Base-by-base conservation (phyloP, 1,284 basidiomycete species). In the Inonotus obliquus region DNA sequence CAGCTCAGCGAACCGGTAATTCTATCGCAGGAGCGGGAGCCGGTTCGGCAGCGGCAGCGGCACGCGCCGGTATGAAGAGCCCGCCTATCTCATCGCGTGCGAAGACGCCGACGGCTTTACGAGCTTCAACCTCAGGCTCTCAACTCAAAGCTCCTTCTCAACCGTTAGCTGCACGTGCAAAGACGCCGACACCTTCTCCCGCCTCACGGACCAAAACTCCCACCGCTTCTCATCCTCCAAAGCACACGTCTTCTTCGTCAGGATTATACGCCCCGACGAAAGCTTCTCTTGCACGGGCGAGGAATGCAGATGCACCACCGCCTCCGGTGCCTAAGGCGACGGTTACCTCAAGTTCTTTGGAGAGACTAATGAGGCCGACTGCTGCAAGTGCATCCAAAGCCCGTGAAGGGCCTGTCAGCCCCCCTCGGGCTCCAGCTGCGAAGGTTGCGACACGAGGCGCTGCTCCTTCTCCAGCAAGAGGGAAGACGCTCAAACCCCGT, bases 191-290 rank as follows among this genome's bases (percentile, higher is more conserved):
- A 10, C 47, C 48, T 10, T 35, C 41, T 35, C 29, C 45, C 29
- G 59, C 67, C 23, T 49, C 68, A 23, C 67, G 69, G 35, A 65
- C 72, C 6, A 72, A 71, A 63, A 68, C 67, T 9, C 69, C 68
- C n/a, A 58, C 45, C 41, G 47, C 45, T 14, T 29, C 21, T 17
- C 19, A n/a, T 25, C 23, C 48, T 7, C 48, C 23, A 25, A 23
- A 49, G 9, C 21, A 49, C 53, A 68, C 67, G 10, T 69, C 68
- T 21, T 69, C 68, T 21, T 69, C 68, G 9, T 68, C 71, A 0
- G 84, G 86, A 13, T 71, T 91, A 13, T 90, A 86, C 68, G 87
- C 89, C 13, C 89, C 89, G 1, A 91, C 89, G 0, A 89, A 88
- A 1, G 87, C 89, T 3, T 90, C 89, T 7, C 79, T 91, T 10